phyloP scores from a whole-genome alignment of 2,329 filamentous ascomycete genomes.

The Exophiala mesophila region DNA sequence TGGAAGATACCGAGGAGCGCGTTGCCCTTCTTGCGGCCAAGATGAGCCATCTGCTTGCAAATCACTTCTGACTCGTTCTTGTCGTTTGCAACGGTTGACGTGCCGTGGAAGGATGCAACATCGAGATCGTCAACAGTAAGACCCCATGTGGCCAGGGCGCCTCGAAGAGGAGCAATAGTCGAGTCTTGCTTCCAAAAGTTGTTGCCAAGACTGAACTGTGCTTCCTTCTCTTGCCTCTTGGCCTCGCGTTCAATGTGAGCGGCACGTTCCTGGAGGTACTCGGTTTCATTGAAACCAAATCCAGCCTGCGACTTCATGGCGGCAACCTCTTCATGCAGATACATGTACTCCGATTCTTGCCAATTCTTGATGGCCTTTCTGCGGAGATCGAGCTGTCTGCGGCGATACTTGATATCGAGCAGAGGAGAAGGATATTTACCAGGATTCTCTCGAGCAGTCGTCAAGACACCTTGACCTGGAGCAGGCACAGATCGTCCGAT shows the following conservation, averaged over 20 bases:
- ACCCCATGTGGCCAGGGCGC: slow-evolving; percentile 94
- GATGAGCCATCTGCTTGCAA: slow-evolving; percentile 90
- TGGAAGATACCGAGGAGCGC: slow-evolving; percentile 96
- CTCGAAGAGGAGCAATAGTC: slow-evolving; percentile 88
- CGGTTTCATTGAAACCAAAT: slow-evolving; percentile 69
- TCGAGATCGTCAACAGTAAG: slow-evolving; percentile 93
- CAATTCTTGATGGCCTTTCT: slow-evolving; percentile 93
- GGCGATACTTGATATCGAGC: slow-evolving; percentile 95
- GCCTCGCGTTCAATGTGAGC: slow-evolving; percentile 85
- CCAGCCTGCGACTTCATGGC: slow-evolving; percentile 79
- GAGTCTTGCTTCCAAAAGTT: slow-evolving; percentile 98
- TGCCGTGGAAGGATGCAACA: slow-evolving; percentile 97
- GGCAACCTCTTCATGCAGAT: slow-evolving; percentile 83
- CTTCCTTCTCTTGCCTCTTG: slow-evolving; percentile 84
- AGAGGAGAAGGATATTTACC: slow-evolving; percentile 93
- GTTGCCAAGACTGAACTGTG: slow-evolving; percentile 88
- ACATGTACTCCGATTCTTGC: slow-evolving; percentile 92
- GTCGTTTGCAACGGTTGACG: slow-evolving; percentile 96
- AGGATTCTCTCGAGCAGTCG: slow-evolving; percentile 83
- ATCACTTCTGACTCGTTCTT: slow-evolving; percentile 99
- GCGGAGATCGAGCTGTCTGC: slow-evolving; percentile 87
- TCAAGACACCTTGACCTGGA: slow-evolving; percentile 93
- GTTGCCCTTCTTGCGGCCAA: slow-evolving; percentile 94
- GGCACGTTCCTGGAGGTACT: slow-evolving; percentile 80
- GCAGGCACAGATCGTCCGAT: slow-evolving; percentile 96